Evolutionary conservation across 495 filamentous ascomycete genomes (phyloP), one percentile per base, ranked within the genome.

Genomic region (Hypoxylon fuscum): DNA sequence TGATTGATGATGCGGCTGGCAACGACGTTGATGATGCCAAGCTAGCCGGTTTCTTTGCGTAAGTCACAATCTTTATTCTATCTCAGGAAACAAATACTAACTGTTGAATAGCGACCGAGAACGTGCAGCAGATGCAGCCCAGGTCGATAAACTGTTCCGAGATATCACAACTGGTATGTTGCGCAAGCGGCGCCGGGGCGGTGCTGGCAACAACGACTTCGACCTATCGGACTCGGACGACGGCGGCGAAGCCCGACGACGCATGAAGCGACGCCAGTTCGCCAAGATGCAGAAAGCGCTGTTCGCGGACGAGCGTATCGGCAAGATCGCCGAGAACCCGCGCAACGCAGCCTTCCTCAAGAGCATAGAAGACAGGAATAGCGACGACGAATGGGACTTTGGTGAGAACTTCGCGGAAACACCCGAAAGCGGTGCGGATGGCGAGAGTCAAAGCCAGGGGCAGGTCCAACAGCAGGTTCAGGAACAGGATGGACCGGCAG

Each of bases 211-310:
- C 20, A 87, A 88, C 58, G 89, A 89, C 69, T 85, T 90, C 40
- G 92, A 96, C 59, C 83, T 96, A 17, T 90, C 89, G 8, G 93
- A 97, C 68, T 90, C 89, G 3, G 93, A 96, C 35, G 94, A 97
- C 68, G 90, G 91, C 44, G 87, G 83, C 1, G 84, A 90, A 65
- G 87, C 90, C 22, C 84, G 88, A 38, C 87, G 90, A 25, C 84
- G 92, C 5, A 84, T 87, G 76, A 97, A 96, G 75, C 87, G 94
- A 40, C 79, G 87, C 53, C 90, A 98, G 65, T 94, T 96, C 73
- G 90, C 91, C 18, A 91, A 90, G 74, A 96, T 97, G 90, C 88
- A 92, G 43, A 92, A 90, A 68, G 90, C 92, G 12, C 80, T 99
- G 7, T 81, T 97, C 14, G 84, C 88, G n/a, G 93, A 98, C 66